Percentiles rank a stretch among this genome's conserved stretches.
phyloP scores from a whole-genome alignment of 495 filamentous ascomycete species.

The Neurospora intermedia region DNA sequence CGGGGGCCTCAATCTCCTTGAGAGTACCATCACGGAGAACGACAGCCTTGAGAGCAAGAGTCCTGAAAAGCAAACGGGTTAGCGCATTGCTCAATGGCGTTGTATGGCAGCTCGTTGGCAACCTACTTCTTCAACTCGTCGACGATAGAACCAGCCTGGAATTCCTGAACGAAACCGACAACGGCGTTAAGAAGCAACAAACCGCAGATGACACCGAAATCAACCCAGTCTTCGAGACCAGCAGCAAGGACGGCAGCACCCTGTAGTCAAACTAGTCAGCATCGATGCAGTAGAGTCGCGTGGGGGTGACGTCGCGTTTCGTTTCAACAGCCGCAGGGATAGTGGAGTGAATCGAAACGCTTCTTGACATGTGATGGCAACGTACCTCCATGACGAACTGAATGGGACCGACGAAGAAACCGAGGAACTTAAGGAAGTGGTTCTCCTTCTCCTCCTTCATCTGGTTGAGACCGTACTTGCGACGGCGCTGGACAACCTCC shows the following conservation, averaged over 20 bases:
- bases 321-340: conserved; percentile 14
- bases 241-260: conserved; percentile 44
- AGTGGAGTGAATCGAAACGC: conserved; percentile 4
- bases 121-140: conserved; percentile 69
- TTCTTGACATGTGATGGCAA: conserved; percentile 6
- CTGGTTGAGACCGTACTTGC: conserved; percentile 75
- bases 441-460: conserved; percentile 87
- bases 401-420: conserved; percentile 81
- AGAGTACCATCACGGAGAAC: conserved; percentile 68
- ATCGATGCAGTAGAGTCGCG: conserved; percentile 7
- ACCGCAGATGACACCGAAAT: conserved; percentile 70
- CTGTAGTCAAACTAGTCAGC: conserved; percentile 16
- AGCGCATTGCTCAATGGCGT: neutral
- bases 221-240: conserved; percentile 71
- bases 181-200: conserved; percentile 68
- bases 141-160: conserved; percentile 81
- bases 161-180: conserved; percentile 85
- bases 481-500: conserved; percentile 60
- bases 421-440: conserved; percentile 70
- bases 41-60: conserved; percentile 72
- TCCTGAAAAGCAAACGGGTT: conserved; percentile 24
- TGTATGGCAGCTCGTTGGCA: neutral
- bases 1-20: conserved; percentile 61
- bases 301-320: conserved; percentile 16
- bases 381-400: conserved; percentile 90